Evolutionary conservation across 176 grass and related monocot species (phyloP), one percentile per base, ranked within the genome.

Genomic region (Tillandsia leiboldiana): DNA sequence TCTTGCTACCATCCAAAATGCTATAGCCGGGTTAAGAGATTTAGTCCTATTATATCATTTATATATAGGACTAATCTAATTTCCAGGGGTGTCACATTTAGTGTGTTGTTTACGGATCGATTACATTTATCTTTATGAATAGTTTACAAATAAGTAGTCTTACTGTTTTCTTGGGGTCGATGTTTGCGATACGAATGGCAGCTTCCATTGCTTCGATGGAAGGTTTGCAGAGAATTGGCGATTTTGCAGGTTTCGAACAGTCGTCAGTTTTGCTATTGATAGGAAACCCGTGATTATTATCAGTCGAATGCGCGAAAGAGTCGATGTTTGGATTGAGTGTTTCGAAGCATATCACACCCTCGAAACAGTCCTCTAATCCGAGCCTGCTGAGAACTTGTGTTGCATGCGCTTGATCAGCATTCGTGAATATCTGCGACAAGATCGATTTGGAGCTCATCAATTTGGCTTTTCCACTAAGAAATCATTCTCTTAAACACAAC

Each of bases 321-420:
- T 67, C 24, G 56, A 61, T 61, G 3, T 48, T 13, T 29, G 77
- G 80, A 74, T 93, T 86, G 24, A 94, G 69, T 70, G 86, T 87
- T 69, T 94, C 90, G 15, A 94, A 94, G 68, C 86, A 94, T 82
- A 87, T 84, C 10, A 94, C 72, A 5, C 78, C 83, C 51, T 89
- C 83, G 5, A 89, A 87, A 61, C 90, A 94, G 52, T 73, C 90
- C 51, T 83, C 73, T 15, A 89, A 65, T 59, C 78, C 78, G 23
- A 89, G 51, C 65, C 78, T 89, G n/a, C 2, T 48, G 8, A 90
- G 71, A 76, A 84, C 80, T 77, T 81, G 57, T 14, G 76, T 83
- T 0, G 59, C 77, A 33, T 89, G 90, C 76, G 54, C 70, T 78
- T 79, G 81, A 42, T 90, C 80, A 48, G 83, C 88, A 47, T 94